Percentiles rank a stretch among this genome's conserved stretches.
Conservation (phyloP, 345 rosid genomes). For the Lepidium didymum region DNA sequence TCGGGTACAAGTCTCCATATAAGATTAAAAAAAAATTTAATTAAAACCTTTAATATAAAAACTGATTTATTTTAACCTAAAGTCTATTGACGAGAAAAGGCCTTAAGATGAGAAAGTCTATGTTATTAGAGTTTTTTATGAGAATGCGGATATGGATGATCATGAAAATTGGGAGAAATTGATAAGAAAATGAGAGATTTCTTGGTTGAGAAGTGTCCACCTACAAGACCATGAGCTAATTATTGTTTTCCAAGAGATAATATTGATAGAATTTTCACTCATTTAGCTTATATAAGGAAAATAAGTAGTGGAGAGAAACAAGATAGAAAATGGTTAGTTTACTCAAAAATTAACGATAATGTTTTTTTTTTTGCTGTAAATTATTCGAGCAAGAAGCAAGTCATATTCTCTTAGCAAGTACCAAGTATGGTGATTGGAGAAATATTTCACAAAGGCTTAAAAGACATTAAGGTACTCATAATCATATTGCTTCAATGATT, state of each 20-base stretch:
- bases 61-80: too few relatives aligned
- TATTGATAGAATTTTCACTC: not conserved
- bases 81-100: too few relatives aligned
- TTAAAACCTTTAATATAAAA: too few relatives aligned
- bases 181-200: not conserved
- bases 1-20: too few relatives aligned
- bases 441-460: not conserved
- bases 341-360: not conserved
- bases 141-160: not conserved
- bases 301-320: not conserved
- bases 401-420: not conserved
- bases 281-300: not conserved
- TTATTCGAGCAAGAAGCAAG: not conserved
- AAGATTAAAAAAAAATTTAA: too few relatives aligned
- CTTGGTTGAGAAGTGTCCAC: constrained; percentile 4
- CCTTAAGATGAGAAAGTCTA: not conserved
- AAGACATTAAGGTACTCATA: not conserved
- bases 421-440: not conserved
- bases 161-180: not conserved
- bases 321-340: not conserved
- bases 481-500: not conserved
- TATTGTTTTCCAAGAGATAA: not conserved
- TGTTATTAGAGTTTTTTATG: not conserved
- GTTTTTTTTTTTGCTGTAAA: constrained; percentile 2
- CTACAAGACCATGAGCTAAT: not conserved